A percentile compares a stretch with the other conserved stretches of the same genome.
Evolutionary conservation across 441 rosid genomes (phyloP).

Genomic region (Mallotus repandus): DNA sequence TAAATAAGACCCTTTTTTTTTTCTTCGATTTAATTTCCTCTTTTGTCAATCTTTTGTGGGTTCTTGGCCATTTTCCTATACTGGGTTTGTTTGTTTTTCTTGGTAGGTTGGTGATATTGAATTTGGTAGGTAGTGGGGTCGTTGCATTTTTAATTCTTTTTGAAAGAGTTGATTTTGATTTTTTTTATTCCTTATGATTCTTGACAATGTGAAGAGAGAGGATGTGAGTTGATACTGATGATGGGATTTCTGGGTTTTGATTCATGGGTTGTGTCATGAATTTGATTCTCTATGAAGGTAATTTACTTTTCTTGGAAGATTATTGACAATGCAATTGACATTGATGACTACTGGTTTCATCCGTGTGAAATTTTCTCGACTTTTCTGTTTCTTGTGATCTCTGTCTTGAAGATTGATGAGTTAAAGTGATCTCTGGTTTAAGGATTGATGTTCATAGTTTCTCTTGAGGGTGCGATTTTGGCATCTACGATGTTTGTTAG

Average conservation of each 20-base stretch:
- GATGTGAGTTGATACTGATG: neutral
- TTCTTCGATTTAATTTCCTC: neutral
- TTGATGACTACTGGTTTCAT: neutral
- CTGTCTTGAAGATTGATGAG: neutral
- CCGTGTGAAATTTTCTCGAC: neutral
- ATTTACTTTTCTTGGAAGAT: neutral
- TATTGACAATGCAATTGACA: slow-evolving; percentile 3
- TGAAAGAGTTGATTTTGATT: neutral
- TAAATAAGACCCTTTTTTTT: neutral
- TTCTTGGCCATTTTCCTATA: neutral
- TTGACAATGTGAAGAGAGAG: slow-evolving; percentile 12
- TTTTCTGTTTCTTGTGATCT: neutral
- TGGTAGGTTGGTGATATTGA: neutral
- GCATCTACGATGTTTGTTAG: slow-evolving; percentile 13
- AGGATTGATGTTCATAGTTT: neutral
- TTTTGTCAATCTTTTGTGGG: neutral
- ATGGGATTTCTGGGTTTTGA: neutral
- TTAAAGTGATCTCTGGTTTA: neutral
- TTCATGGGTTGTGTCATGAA: slow-evolving; percentile 5
- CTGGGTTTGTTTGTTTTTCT: slow-evolving; percentile 1
- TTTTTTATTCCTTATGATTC: neutral
- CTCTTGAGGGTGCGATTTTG: neutral
- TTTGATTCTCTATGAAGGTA: neutral
- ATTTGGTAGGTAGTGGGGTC: neutral
- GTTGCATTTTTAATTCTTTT: slow-evolving; percentile 6